phyloP scores from a whole-genome alignment of 2,329 filamentous ascomycete species.

The Penicillium oxalicum region DNA sequence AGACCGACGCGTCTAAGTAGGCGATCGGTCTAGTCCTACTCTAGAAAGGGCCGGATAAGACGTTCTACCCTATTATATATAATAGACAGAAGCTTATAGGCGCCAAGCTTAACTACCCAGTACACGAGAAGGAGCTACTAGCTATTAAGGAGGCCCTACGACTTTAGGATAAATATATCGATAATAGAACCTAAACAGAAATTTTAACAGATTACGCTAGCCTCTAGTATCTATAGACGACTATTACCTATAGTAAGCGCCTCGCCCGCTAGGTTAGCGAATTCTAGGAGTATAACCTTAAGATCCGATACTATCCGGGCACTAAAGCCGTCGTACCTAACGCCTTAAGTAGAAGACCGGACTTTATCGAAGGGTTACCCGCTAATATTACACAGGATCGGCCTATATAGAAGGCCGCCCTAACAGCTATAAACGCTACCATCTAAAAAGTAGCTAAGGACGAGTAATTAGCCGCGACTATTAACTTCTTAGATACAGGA shows the following conservation, averaged over 20 bases:
- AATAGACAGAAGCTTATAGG: not conserved
- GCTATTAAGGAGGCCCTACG: not conserved
- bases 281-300: no score
- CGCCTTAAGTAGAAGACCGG: not conserved
- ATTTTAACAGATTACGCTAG: no score
- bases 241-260: no score
- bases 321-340: not conserved
- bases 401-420: not conserved
- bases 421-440: not conserved
- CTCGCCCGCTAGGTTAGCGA: no score
- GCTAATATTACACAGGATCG: constrained; percentile 6
- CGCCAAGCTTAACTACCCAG: not conserved
- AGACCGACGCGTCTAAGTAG: not conserved
- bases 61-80: not conserved
- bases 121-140: not conserved
- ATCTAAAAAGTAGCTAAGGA: not conserved
- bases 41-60: not conserved
- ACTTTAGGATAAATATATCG: not conserved
- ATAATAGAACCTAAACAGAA: no score
- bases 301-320: no score
- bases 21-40: not conserved
- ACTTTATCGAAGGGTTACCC: not conserved
- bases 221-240: no score
- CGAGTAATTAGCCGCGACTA: no score
- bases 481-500: no score